Base-by-base conservation (phyloP, 164 flowering plant genomes). In the Vitis cinerea region DNA sequence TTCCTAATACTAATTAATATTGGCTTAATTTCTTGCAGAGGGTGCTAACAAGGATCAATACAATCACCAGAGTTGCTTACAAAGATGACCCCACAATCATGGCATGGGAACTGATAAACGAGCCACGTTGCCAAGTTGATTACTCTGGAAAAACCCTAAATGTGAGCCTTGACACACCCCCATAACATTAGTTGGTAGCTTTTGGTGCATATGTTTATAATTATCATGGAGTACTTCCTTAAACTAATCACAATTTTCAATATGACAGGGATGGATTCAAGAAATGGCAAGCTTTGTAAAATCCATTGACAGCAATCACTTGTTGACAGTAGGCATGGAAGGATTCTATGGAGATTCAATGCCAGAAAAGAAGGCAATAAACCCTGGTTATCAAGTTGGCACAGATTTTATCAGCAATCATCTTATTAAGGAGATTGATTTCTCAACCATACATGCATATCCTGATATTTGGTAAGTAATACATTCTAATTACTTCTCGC, bases 21-120 rank as follows among this genome's bases (percentile, higher is more conserved):
- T 37, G 44, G 44, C 0, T 37, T 37, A 37, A 37, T 64, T 37
- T 61, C 52, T 54, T 23, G 54, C 74, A 80, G 88, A 76, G 9
- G 48, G 82, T 85, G 37, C 31, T 85, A 9, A 81, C 79, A 11
- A 80, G 88, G 66, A 17, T 71, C 11, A 84, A 84, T 65, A 80
- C 84, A 1, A 55, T 84, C 57, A 81, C 77, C 10, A 47, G 77
- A 57, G 60, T 74, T 9, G 78, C 73, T 10, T 83, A 85, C 59
- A 83, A 71, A 51, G 82, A 83, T 61, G 88, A 85, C 2, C 71
- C 88, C 9, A 79, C 80, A 0, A 83, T 83, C 61, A 75, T 85
- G 80, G 86, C 83, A 19, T 85, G 88, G 88, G 88, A 85, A 59
- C 81, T 85, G 1, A 83, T 85, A 71, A 85, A 85, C 19, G 86